A percentile compares a stretch with the other conserved stretches of the same genome.
phyloP scores from a whole-genome alignment of 176 grass and related monocot genomes.

The Musa troglodytarum region DNA sequence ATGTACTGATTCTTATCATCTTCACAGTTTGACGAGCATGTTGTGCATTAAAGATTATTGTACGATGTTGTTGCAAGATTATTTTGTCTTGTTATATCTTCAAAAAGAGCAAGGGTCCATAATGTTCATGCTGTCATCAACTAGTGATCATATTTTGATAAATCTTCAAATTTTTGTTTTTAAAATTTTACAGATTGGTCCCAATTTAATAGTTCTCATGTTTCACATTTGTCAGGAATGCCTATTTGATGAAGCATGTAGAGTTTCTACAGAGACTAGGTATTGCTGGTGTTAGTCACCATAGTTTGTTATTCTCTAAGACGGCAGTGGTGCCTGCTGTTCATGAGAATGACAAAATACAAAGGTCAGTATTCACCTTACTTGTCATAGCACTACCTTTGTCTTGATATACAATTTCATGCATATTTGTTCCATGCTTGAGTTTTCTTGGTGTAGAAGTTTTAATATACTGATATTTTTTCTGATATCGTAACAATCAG shows the following conservation, averaged over 20 bases:
- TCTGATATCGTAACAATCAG: too few relatives aligned
- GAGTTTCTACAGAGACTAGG: conserved; percentile 64
- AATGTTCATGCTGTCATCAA: neutral
- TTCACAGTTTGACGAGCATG: conserved; percentile 12
- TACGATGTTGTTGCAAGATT: neutral
- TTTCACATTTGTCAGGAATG: conserved; percentile 43
- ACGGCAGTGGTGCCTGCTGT: conserved; percentile 60
- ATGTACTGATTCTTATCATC: conserved; percentile 33
- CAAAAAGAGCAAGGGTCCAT: neutral
- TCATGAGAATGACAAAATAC: conserved; percentile 31
- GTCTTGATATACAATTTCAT: neutral
- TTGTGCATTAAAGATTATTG: neutral
- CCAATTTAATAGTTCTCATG: neutral
- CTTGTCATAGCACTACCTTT: neutral
- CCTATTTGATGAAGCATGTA: conserved; percentile 52
- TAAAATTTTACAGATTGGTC: neutral
- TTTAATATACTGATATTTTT: too few relatives aligned
- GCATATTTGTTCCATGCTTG: neutral
- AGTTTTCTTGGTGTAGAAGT: neutral
- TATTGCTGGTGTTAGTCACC: conserved; percentile 82
- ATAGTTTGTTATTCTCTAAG: conserved; percentile 86
- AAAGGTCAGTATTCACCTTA: conserved; percentile 30
- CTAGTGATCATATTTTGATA: too few relatives aligned
- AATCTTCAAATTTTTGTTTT: too few relatives aligned
- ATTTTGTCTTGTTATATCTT: neutral